Conservation (phyloP, 2,329 filamentous ascomycete genomes). For the Teratosphaeria nubilosa region DNA sequence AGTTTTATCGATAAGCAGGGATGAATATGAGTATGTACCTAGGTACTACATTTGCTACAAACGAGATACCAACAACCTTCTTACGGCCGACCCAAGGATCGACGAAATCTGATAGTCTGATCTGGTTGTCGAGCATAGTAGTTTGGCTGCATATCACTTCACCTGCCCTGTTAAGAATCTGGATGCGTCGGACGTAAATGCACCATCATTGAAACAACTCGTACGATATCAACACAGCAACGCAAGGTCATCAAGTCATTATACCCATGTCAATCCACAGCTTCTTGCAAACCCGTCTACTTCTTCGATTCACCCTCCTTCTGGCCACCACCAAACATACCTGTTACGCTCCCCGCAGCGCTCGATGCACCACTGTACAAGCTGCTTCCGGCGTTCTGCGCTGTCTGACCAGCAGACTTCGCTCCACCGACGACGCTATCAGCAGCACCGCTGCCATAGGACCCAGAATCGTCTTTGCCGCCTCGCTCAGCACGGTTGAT, state of each 20-base stretch:
- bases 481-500: constrained; percentile 54
- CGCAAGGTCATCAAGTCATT: background rate
- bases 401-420: constrained; percentile 19
- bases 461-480: constrained; percentile 52
- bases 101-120: no score
- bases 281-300: background rate
- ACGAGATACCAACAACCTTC: background rate
- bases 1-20: background rate
- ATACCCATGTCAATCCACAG: background rate
- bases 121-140: no score
- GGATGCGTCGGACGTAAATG: background rate
- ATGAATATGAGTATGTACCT: background rate
- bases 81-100: background rate
- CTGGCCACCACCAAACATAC: constrained; percentile 23
- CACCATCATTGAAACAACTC: background rate
- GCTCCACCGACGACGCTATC: constrained; percentile 21
- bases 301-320: constrained; percentile 16
- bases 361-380: constrained; percentile 22
- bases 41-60: background rate
- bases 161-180: background rate
- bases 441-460: constrained; percentile 33
- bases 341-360: constrained; percentile 24
- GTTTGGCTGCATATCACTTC: no score
- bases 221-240: background rate
- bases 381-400: constrained; percentile 16